Evolutionary conservation across 1,284 basidiomycete genomes (phyloP), one percentile per base, ranked within the genome.

Genomic region (Apiotrichum mycotoxinovorans): DNA sequence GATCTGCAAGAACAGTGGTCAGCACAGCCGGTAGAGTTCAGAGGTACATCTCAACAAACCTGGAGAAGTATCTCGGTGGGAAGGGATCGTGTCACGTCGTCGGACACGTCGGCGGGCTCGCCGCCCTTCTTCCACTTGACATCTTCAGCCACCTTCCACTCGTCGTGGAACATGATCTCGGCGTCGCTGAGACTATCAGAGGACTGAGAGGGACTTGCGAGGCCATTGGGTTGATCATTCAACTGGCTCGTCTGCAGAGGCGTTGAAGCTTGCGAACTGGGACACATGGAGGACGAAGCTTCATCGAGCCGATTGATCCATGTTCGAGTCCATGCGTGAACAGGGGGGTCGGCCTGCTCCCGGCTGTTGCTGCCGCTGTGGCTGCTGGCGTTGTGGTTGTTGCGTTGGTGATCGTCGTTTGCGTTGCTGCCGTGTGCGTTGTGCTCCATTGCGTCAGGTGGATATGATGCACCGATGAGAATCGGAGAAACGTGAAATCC

Each of bases 1-100:
- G 67, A 98, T 88, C 78, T 97, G 86, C 2, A n/a, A n/a, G n/a
- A n/a, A 33, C 3, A 3, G 18, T 15, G 8, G 37, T 35, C 18
- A 34, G 45, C 26, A n/a, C 18, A 9, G 20, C n/a, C n/a, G n/a
- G 8, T 18, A 20, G 5, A 14, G 38, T 8, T 14, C 38, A 40
- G 8, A 37, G 35, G 17, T 37, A 23, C 17, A 4, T 20, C 11
- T 8, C 11, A 26, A 58, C 70, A 53, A 23, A 69, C 68, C 3
- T 71, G 64, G 8, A 67, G 43, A 87, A 98, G 84, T 43, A 97
- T 85, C 76, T 97, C 94, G 52, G 91, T 87, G 2, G 93, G 94
- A 9, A 97, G 80, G 17, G 53, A 54, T 37, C 55, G 48, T 23
- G 45, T 54, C 20, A 48, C 56, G 22, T 50, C 54, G 41, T 61